Percentiles rank a stretch among this genome's conserved stretches.
phyloP scores from a whole-genome alignment of 2,329 filamentous ascomycete species.

The Calonectria pseudoturangicola region DNA sequence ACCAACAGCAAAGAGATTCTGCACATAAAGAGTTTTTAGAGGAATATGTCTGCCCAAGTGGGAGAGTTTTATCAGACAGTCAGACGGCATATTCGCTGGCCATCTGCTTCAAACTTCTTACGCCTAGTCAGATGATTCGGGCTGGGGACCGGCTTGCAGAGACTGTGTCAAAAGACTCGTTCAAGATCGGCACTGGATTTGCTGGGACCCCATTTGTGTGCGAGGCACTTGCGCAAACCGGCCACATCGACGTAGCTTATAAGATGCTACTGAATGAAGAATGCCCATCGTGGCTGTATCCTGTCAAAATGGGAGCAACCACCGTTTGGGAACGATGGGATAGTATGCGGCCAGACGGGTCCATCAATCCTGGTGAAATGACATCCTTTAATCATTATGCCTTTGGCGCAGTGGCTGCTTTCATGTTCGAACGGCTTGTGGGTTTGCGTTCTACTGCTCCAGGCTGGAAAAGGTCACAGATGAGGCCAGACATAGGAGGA shows the following conservation, averaged over 20 bases:
- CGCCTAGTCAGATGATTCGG: not conserved
- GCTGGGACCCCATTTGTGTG: slow-evolving; percentile 63
- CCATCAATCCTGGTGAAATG: slow-evolving; percentile 63
- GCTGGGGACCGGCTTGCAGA: slow-evolving; percentile 43
- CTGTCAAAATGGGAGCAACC: slow-evolving; percentile 62
- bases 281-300: slow-evolving; percentile 62
- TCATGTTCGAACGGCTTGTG: slow-evolving; percentile 57
- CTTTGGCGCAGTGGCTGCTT: slow-evolving; percentile 61
- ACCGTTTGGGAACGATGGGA: slow-evolving; percentile 67
- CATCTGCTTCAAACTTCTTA: slow-evolving; percentile 49
- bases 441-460: slow-evolving; percentile 47
- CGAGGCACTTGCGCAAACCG: slow-evolving; percentile 46
- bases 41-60: slow-evolving; percentile 51
- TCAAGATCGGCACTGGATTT: slow-evolving; percentile 52
- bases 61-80: slow-evolving; percentile 47
- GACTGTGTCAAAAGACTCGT: slow-evolving; percentile 45
- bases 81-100: slow-evolving; percentile 51
- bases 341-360: slow-evolving; percentile 60
- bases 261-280: slow-evolving; percentile 60
- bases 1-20: slow-evolving; percentile 30
- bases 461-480: slow-evolving; percentile 52
- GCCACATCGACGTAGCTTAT: slow-evolving; percentile 55
- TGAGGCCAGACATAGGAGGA: slow-evolving; percentile 44
- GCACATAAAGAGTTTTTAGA: slow-evolving; percentile 34
- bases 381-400: slow-evolving; percentile 66